Evolutionary conservation across 345 rosid genomes (phyloP), one percentile per base, ranked within the genome.

Genomic region (Physaria fendleri): DNA sequence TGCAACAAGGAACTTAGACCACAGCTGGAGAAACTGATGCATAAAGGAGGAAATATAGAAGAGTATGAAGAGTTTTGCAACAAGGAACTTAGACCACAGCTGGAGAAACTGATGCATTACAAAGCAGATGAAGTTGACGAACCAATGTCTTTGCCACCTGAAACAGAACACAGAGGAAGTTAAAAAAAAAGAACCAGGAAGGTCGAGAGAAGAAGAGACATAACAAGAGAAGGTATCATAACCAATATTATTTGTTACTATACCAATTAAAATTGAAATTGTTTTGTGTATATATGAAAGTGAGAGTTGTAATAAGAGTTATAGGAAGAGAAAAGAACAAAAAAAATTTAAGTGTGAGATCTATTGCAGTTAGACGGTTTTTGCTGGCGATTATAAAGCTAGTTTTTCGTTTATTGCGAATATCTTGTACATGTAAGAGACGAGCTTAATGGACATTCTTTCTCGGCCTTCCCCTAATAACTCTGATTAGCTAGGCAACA

Each of bases 61-160:
- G n/a, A n/a, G n/a, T n/a, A n/a, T n/a, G n/a, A n/a, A n/a, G n/a
- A n/a, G n/a, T n/a, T n/a, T n/a, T n/a, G n/a, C n/a, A n/a, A n/a
- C n/a, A n/a, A n/a, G n/a, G n/a, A n/a, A n/a, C n/a, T n/a, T n/a
- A n/a, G n/a, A n/a, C n/a, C n/a, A n/a, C n/a, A n/a, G n/a, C n/a
- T n/a, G n/a, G n/a, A n/a, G n/a, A n/a, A n/a, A n/a, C n/a, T n/a
- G n/a, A n/a, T n/a, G n/a, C n/a, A n/a, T n/a, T n/a, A n/a, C n/a
- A n/a, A n/a, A n/a, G n/a, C n/a, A n/a, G n/a, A n/a, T n/a, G n/a
- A n/a, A n/a, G n/a, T n/a, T n/a, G n/a, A n/a, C n/a, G n/a, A n/a
- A n/a, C n/a, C n/a, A n/a, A n/a, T n/a, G n/a, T n/a, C 18, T 57
- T 73, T 83, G 61, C 90, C 84, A 27, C 79, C 85, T 4, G 89